Conservation (phyloP, 2,329 filamentous ascomycete species). For the Coniochaeta sp. region DNA sequence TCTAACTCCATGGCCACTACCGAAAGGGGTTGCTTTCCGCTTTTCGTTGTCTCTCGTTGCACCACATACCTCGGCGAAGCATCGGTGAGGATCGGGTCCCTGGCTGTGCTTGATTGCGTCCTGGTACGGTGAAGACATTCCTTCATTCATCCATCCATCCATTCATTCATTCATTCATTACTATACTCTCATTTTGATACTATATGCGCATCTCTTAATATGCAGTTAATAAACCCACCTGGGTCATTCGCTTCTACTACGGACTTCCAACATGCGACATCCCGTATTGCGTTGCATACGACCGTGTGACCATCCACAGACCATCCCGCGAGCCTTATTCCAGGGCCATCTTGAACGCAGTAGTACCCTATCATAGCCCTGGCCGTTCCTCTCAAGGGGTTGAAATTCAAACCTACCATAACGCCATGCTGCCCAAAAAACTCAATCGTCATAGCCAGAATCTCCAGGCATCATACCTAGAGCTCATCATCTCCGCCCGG, state of each 20-base stretch:
- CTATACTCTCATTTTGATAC: background rate
- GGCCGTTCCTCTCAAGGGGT: background rate
- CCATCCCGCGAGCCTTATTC: background rate
- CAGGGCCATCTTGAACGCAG: too few relatives aligned
- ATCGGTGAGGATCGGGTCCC: background rate
- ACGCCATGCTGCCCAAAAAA: background rate
- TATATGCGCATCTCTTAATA: background rate
- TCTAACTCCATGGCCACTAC: background rate
- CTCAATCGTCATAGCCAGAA: background rate
- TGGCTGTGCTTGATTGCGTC: background rate
- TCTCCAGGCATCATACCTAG: background rate
- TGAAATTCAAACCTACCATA: background rate
- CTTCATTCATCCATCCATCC: too few relatives aligned
- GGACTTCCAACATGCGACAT: background rate
- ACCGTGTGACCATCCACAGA: background rate
- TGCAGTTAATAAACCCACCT: background rate
- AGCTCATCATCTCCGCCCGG: background rate
- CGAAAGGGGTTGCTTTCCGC: background rate
- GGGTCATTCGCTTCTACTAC: background rate
- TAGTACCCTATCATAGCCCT: background rate
- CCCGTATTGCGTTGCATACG: too few relatives aligned
- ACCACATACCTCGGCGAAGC: background rate
- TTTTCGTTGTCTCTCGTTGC: background rate
- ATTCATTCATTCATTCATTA: background rate
- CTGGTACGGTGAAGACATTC: background rate